Evolutionary conservation across 2,329 filamentous ascomycete species (phyloP).

Genomic region (Simplicillium aogashimaense): DNA sequence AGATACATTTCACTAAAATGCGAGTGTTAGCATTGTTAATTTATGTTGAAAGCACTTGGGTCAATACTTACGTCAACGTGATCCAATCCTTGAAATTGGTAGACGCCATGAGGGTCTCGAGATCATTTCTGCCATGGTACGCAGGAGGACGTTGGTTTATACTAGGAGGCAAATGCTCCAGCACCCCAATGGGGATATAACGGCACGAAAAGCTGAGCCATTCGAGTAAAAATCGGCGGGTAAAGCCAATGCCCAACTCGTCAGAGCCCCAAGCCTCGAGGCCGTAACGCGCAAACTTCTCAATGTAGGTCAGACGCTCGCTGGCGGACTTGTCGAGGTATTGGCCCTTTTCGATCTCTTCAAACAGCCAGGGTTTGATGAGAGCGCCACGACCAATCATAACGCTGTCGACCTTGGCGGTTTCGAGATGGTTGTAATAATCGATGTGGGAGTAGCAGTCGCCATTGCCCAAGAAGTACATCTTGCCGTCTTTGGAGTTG

Average conservation of each 20-base stretch:
- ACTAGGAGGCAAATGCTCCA: slow-evolving; percentile 80
- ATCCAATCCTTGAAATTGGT: slow-evolving; percentile 96
- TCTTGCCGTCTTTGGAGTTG: slow-evolving; percentile 52
- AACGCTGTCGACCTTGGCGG: slow-evolving; percentile 78
- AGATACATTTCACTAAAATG: slow-evolving; percentile 84
- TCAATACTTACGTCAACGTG: slow-evolving; percentile 78
- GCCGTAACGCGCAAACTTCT: slow-evolving; percentile 84
- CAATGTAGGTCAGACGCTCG: slow-evolving; percentile 76
- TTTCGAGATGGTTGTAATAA: slow-evolving; percentile 68
- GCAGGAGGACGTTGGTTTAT: slow-evolving; percentile 84
- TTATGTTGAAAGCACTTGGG: slow-evolving; percentile 1
- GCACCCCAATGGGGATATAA: slow-evolving; percentile 80
- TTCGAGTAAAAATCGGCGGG: slow-evolving; percentile 84
- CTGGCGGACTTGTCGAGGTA: slow-evolving; percentile 91
- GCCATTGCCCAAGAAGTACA: slow-evolving; percentile 93
- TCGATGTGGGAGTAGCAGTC: slow-evolving; percentile 92
- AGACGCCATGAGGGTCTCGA: slow-evolving; percentile 89
- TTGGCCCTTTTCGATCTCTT: slow-evolving; percentile 85
- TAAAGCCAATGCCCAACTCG: slow-evolving; percentile 85
- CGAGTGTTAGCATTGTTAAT: slow-evolving; percentile 3
- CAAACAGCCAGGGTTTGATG: slow-evolving; percentile 97
- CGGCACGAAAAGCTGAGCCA: slow-evolving; percentile 91
- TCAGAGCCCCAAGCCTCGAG: slow-evolving; percentile 94
- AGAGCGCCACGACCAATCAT: slow-evolving; percentile 96
- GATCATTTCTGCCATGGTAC: slow-evolving; percentile 74